These are phyloP conservation scores for Collybia sordida DNA, from an alignment of 768 basidiomycete species.

Conservation along the genomic window DNA sequence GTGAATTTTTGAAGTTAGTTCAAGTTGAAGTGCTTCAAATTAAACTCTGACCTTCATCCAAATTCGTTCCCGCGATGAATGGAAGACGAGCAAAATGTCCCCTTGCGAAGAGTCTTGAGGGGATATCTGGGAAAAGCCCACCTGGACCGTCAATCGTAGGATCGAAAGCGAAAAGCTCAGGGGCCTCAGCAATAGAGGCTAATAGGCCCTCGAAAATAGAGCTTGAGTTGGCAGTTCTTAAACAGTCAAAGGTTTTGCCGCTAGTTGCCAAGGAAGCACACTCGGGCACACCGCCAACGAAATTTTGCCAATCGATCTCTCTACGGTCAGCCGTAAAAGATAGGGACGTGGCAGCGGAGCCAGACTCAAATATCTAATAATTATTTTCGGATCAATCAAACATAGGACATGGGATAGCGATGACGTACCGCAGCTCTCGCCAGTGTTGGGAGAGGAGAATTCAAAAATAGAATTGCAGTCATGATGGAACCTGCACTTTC, in stretches of 20 bases:
- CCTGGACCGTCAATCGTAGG: constrained; percentile 40
- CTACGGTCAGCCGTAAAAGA: constrained; percentile 24
- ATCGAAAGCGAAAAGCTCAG: constrained; percentile 29
- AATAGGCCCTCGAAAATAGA: constrained; percentile 28
- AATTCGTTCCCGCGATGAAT: constrained; percentile 42
- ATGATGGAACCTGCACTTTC: constrained; percentile 50
- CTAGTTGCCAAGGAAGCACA: constrained; percentile 24
- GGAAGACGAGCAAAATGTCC: constrained; percentile 39
- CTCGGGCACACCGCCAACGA: constrained; percentile 24
- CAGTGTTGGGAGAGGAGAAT: constrained; percentile 22
- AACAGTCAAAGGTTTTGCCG: constrained; percentile 29
- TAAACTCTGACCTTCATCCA: constrained; percentile 40
- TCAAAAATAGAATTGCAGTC: constrained; percentile 34
- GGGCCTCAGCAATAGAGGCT: constrained; percentile 16
- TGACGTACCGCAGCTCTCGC: constrained; percentile 30
- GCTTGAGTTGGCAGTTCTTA: constrained; percentile 24
- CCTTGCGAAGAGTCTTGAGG: constrained; percentile 28
- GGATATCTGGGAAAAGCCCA: constrained; percentile 37
- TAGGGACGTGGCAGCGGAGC: constrained; percentile 31
- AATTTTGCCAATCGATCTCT: constrained; percentile 27
- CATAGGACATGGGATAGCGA: not conserved
- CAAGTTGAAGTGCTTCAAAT: not conserved
- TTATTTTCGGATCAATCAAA: not conserved
- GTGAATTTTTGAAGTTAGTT: not conserved
- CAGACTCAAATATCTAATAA: constrained; percentile 45